phyloP scores from a whole-genome alignment of 1,139 yeast genomes.

The Geotrichum aggregatum region DNA sequence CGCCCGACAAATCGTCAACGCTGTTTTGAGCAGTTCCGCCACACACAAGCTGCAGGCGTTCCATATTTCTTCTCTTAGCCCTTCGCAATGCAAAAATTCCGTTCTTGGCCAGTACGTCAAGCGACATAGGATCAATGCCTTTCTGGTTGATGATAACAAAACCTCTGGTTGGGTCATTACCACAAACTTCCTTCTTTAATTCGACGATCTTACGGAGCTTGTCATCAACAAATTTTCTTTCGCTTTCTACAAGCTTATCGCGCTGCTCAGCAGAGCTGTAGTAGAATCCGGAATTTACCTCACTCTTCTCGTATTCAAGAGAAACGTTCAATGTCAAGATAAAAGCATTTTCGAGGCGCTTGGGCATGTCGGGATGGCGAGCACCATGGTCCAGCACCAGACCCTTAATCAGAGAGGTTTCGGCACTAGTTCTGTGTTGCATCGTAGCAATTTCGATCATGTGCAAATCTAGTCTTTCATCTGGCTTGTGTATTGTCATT shows the following conservation, averaged over 20 bases:
- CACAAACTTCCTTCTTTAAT: conserved; percentile 87
- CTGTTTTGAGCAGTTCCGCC: conserved; percentile 98
- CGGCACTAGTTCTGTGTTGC: conserved; percentile 87
- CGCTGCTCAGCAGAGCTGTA: conserved; percentile 95
- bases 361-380: conserved; percentile 99
- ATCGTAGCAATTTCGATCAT: conserved; percentile 98
- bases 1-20: conserved; percentile 86
- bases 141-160: conserved; percentile 96
- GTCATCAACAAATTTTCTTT: conserved; percentile 90
- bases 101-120: conserved; percentile 89
- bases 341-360: conserved; percentile 72
- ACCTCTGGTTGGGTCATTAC: conserved; percentile 64
- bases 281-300: conserved; percentile 92
- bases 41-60: conserved; percentile 89
- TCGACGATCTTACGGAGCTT: conserved; percentile 87
- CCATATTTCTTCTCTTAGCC: conserved; percentile 99
- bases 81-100: conserved; percentile 92
- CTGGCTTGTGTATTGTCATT: conserved; percentile 59
- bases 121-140: conserved; percentile 97
- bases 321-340: conserved; percentile 87
- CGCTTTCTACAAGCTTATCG: conserved; percentile 89
- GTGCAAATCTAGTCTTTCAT: conserved; percentile 70
- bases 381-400: conserved; percentile 97
- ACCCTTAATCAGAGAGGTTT: conserved; percentile 80
- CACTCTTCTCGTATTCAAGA: conserved; percentile 94